These are phyloP conservation scores for Neofusicoccum sp. DNA, from an alignment of 2,329 filamentous ascomycete species.

Conservation along the genomic window DNA sequence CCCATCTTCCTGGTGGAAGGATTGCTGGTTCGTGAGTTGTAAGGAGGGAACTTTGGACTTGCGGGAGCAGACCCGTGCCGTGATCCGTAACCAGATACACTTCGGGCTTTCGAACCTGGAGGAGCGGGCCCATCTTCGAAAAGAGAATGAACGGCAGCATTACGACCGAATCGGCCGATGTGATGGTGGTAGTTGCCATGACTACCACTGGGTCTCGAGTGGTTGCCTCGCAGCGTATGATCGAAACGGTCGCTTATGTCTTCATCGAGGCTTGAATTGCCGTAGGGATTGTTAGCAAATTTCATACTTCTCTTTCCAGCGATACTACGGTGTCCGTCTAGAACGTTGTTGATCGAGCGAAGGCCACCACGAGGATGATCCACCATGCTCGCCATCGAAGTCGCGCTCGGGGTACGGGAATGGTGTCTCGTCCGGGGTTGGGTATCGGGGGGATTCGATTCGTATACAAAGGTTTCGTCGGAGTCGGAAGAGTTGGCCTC, in stretches of 20 bases:
- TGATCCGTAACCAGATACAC: constrained; percentile 58
- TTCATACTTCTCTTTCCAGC: constrained; percentile 92
- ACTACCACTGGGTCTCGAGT: constrained; percentile 53
- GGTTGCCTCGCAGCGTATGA: constrained; percentile 40
- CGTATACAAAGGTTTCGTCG: constrained; percentile 98
- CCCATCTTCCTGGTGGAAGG: constrained; percentile 54
- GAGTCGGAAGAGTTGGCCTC: constrained; percentile 96
- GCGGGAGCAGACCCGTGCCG: constrained; percentile 52
- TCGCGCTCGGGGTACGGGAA: constrained; percentile 90
- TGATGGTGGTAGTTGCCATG: constrained; percentile 77
- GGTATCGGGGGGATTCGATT: constrained; percentile 79
- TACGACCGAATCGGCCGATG: constrained; percentile 71
- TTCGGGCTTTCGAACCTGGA: constrained; percentile 64
- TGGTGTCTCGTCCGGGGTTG: constrained; percentile 65
- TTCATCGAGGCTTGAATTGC: constrained; percentile 55
- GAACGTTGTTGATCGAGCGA: constrained; percentile 64
- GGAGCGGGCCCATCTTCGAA: constrained; percentile 59
- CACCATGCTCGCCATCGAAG: constrained; percentile 70
- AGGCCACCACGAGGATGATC: constrained; percentile 55
- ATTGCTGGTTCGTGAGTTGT: constrained; percentile 44
- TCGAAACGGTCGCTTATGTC: constrained; percentile 39
- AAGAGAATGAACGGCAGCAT: constrained; percentile 20
- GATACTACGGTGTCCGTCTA: constrained; percentile 63
- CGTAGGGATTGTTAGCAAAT: constrained; percentile 78
- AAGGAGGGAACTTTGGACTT: constrained; percentile 60